Base-by-base conservation (phyloP, 495 filamentous ascomycete genomes). In the Durotheca rogersii region DNA sequence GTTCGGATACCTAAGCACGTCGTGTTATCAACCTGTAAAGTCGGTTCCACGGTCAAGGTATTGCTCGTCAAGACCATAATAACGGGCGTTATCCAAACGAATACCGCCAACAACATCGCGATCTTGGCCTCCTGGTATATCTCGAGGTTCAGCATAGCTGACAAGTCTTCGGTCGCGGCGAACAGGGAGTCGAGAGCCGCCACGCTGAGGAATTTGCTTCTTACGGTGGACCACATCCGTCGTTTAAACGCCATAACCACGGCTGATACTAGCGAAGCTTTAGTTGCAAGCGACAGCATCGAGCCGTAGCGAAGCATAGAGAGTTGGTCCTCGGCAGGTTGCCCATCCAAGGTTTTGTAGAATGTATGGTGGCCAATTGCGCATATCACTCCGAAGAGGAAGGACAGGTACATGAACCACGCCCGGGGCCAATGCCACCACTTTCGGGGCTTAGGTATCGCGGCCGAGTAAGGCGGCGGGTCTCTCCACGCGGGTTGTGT, bases 261-360 rank as follows among this genome's bases (percentile, higher is more conserved):
- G 10, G 61, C 49, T n/a, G 64, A 61, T 32, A 60, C 62, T 4
- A 72, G 47, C 2, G 64, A 62, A n/a, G 68, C 68, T 55, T 71
- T 71, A 10, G 65, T 42, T 4, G 50, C 65, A 32, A 68, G 69
- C 1, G 68, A 57, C 16, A 71, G 31, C 7, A 65, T 20, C 4
- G 64, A 64, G 5, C 68, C 68, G 32, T 71, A 71, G n/a, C 68
- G 65, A 52, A 66, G 63, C 68, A 71, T 71, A 27, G 56, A 40
- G 12, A 68, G 17, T 40, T 68, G 69, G 36, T 67, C 49, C 11
- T 57, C 43, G 3, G 65, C 67, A 1, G 55, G 55, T 37, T 62
- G 58, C 3, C 62, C 62, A 27, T 69, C 33, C 4, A 70, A 56
- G 0, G 53, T 38, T 15, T 39, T 41, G 49, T 72, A 72, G 41